A percentile compares a stretch with the other conserved stretches of the same genome.
These are phyloP conservation scores for Aureobasidium pullulans DNA, from an alignment of 2,329 filamentous ascomycete genomes.

Conservation along the genomic window DNA sequence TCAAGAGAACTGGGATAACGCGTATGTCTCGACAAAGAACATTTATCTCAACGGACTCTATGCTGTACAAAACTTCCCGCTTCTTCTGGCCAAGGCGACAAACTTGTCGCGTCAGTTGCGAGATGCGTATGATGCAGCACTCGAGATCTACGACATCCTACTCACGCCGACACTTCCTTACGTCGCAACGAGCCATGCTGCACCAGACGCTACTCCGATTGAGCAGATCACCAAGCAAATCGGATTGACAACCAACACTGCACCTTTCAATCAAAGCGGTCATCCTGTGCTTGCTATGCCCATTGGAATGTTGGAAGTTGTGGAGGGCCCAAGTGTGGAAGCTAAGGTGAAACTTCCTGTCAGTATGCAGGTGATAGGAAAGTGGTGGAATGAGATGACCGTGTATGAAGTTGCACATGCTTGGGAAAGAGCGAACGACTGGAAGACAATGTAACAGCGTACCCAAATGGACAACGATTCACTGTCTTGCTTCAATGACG, in stretches of 20 bases:
- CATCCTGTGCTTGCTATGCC: slow-evolving; percentile 50
- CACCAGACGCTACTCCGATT: slow-evolving; percentile 32
- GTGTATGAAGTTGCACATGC: slow-evolving; percentile 39
- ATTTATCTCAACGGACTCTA: slow-evolving; percentile 48
- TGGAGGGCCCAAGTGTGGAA: slow-evolving; percentile 29
- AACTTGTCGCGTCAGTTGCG: slow-evolving; percentile 41
- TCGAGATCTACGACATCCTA: slow-evolving; percentile 38
- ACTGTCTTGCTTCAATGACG: too few relatives aligned
- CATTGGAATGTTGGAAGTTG: slow-evolving; percentile 38
- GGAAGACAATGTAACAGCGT: slow-evolving; percentile 28
- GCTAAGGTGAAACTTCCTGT: slow-evolving; percentile 37
- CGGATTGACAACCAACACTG: slow-evolving; percentile 50
- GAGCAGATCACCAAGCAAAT: slow-evolving; percentile 45
- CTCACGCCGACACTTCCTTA: slow-evolving; percentile 45
- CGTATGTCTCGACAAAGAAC: slow-evolving; percentile 49
- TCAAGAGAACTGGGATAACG: slow-evolving; percentile 43
- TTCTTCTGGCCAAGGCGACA: slow-evolving; percentile 42
- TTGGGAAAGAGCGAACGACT: slow-evolving; percentile 42
- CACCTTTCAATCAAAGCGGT: slow-evolving; percentile 50
- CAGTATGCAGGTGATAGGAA: slow-evolving; percentile 50
- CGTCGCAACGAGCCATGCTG: slow-evolving; percentile 39
- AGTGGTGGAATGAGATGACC: slow-evolving; percentile 43
- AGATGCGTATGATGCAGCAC: slow-evolving; percentile 39
- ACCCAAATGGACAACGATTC: too few relatives aligned
- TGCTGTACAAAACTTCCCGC: slow-evolving; percentile 37